Evolutionary conservation across 1,139 yeast genomes (phyloP).

Genomic region (Zygoascus hellenicus): DNA sequence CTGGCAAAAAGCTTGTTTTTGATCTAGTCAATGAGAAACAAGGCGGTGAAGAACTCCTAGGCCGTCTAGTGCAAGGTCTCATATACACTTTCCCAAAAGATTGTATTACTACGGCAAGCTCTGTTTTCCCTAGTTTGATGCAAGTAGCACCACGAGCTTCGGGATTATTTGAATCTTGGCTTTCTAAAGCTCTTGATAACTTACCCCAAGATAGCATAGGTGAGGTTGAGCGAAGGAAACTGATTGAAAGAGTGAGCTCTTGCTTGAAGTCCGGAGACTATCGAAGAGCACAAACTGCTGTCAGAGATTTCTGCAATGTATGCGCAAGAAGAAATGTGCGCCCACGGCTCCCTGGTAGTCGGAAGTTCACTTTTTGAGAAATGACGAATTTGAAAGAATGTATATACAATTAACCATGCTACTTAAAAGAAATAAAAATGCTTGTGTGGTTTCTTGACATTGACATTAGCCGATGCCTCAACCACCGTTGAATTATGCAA

Average conservation of each 20-base stretch:
- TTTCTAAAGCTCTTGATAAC: constrained; percentile 47
- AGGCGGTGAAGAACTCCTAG: constrained; percentile 55
- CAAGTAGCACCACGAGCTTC: constrained; percentile 34
- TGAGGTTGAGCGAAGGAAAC: constrained; percentile 56
- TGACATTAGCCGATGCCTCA: constrained; percentile 22
- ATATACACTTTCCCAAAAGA: constrained; percentile 69
- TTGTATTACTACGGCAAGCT: constrained; percentile 68
- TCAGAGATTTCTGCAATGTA: constrained; percentile 76
- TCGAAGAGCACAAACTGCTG: constrained; percentile 62
- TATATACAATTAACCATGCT: neutral
- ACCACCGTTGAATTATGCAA: constrained; percentile 39
- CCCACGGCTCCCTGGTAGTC: constrained; percentile 36
- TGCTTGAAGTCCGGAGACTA: constrained; percentile 67
- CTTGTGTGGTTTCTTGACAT: constrained; percentile 19
- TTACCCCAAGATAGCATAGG: constrained; percentile 59
- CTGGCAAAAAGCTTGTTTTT: constrained; percentile 47
- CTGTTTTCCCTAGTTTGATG: constrained; percentile 61
- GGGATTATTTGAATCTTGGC: constrained; percentile 42
- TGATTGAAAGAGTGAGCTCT: constrained; percentile 49
- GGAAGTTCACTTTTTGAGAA: constrained; percentile 3
- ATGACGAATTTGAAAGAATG: neutral
- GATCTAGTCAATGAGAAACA: constrained; percentile 33
- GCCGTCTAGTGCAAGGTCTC: constrained; percentile 56
- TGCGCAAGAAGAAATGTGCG: constrained; percentile 71
- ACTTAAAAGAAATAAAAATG: neutral